A percentile compares a stretch with the other conserved stretches of the same genome.
Evolutionary conservation across 2,329 filamentous ascomycete species (phyloP).

Genomic region (Pestalotiopsis sp.): DNA sequence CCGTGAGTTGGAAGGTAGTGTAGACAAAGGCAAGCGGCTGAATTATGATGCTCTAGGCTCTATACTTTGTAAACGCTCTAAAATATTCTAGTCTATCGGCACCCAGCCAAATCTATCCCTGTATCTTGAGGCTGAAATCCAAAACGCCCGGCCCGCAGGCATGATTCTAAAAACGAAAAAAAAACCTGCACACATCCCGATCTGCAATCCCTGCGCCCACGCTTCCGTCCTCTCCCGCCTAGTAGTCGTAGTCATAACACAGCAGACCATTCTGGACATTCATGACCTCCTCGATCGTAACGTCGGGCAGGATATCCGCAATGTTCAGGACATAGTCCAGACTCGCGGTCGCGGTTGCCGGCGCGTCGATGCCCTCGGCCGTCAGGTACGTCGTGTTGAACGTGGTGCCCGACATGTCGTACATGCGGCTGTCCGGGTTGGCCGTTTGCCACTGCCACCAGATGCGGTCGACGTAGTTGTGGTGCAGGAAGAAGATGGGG

Average conservation of each 20-base stretch:
- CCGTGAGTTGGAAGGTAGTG: no score
- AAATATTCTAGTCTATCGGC: neutral
- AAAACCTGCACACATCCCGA: no score
- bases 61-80: no score
- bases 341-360: neutral
- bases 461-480: conserved; percentile 27
- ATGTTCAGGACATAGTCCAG: conserved; percentile 6
- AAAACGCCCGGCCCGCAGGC: neutral
- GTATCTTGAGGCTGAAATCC: neutral
- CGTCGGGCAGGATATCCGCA: neutral
- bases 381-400: conserved; percentile 6
- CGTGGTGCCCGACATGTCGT: conserved; percentile 14
- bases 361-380: neutral
- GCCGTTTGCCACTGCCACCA: conserved; percentile 29
- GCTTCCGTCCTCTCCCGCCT: neutral
- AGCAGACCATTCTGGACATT: conserved; percentile 3
- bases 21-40: no score
- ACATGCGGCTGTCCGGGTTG: conserved; percentile 22
- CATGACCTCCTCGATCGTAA: neutral
- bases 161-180: neutral
- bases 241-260: conserved; percentile 6
- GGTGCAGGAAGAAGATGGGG: conserved; percentile 31
- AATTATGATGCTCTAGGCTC: neutral
- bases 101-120: neutral
- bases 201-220: neutral